A percentile compares a stretch with the other conserved stretches of the same genome.
Evolutionary conservation across 257 asterid species (phyloP).

Genomic region (Nicotiana attenuata): DNA sequence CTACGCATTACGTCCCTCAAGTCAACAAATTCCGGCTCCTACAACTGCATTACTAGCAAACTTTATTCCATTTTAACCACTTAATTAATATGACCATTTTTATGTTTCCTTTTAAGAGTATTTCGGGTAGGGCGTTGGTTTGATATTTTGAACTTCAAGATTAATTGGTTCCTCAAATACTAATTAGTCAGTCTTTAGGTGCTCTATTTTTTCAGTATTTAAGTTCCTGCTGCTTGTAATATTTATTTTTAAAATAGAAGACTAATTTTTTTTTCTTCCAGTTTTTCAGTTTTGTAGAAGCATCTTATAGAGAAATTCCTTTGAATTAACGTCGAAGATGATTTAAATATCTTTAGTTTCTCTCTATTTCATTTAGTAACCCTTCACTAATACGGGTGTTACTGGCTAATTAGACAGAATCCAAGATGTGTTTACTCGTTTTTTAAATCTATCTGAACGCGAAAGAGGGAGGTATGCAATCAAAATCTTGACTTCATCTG

Average conservation of each 20-base stretch:
- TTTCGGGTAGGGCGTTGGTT: neutral
- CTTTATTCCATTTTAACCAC: neutral
- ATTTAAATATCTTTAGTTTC: neutral
- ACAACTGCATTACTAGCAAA: neutral
- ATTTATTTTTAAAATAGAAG: neutral
- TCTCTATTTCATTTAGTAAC: neutral
- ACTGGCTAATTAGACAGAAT: neutral
- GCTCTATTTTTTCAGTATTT: neutral
- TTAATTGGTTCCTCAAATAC: neutral
- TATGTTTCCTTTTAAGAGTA: neutral
- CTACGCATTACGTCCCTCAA: neutral
- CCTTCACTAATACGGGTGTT: neutral
- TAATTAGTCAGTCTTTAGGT: neutral
- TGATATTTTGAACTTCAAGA: neutral
- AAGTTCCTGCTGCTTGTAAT: neutral
- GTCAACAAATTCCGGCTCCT: neutral
- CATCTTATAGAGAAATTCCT: too few relatives aligned
- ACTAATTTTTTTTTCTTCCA: too few relatives aligned
- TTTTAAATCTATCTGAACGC: slow-evolving; percentile 6
- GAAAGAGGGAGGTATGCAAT: slow-evolving; percentile 14
- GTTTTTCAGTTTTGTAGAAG: neutral
- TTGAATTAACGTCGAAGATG: too few relatives aligned
- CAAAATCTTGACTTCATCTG: neutral
- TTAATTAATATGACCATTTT: neutral
- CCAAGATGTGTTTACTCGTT: slow-evolving; percentile 17